Base-by-base conservation (phyloP, 768 basidiomycete genomes). In the Tricholoma sp. region DNA sequence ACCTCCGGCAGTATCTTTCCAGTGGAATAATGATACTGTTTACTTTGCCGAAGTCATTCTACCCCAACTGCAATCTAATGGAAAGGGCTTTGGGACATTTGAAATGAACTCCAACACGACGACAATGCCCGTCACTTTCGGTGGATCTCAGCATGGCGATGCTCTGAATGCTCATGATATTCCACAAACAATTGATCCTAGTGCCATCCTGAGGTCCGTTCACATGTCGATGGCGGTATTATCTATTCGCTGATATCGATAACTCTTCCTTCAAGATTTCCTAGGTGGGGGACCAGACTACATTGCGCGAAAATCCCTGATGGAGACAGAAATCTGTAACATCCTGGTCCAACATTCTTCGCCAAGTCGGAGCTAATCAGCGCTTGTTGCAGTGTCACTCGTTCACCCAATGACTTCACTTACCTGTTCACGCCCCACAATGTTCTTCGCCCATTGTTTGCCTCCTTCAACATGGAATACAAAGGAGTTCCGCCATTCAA, bases 231-330 rank as follows among this genome's bases (percentile, higher is more conserved):
- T 9, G 18, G 18, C 11, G 17, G 17, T 44, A 44, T 44, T 44
- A 24, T 24, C 42, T n/a, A n/a, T n/a, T n/a, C n/a, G n/a, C n/a
- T n/a, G 18, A 20, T 44, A 44, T 44, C 24, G 42, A 44, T 44
- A 20, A 10, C n/a, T n/a, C n/a, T 44, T 44, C 42, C 5, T 50
- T 36, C 13, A 28, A 74, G 74, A 50, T 72, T 70, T 57, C 72
- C 75, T 13, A 63, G 70, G 54, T 76, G 76, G 76, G 76, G 76
- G 0, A 67, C 74, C 17, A 65, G 75, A 17, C 72, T 71, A 4
- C 69, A 67, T 34, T 78, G 76, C 57, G 55, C 60, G 13, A 71
- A 69, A 39, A 61, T 75, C 13, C 64, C 72, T 6, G 42, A 24
- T 44, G 42, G 42, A 24, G 42, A 44, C 37, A 9, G 54, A 37